Evolutionary conservation across 2,329 filamentous ascomycete genomes (phyloP).

Genomic region (Cadophora malorum): DNA sequence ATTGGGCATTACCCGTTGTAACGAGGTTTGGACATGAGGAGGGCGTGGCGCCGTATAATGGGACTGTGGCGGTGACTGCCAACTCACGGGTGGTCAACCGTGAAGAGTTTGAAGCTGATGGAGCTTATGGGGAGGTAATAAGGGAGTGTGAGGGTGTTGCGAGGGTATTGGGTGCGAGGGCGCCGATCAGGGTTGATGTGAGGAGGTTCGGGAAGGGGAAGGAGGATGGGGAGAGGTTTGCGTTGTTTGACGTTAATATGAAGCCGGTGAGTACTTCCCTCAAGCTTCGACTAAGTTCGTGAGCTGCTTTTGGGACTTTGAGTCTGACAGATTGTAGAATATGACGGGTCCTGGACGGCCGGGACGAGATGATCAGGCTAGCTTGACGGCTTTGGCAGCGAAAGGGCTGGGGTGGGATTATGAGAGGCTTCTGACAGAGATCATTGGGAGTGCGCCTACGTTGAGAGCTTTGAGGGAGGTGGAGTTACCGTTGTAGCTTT

Average conservation of each 20-base stretch:
- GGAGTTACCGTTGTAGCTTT: conserved; percentile 1
- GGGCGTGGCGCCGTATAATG: not conserved
- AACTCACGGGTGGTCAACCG: not conserved
- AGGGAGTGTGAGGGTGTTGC: not conserved
- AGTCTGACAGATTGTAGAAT: not conserved
- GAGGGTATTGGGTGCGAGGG: not conserved
- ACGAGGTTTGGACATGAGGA: not conserved
- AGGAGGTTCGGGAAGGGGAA: not conserved
- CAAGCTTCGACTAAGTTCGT: not conserved
- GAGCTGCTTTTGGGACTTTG: not conserved
- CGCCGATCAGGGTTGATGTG: not conserved
- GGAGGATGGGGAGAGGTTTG: not conserved
- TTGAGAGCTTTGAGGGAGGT: not conserved
- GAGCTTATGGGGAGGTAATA: not conserved
- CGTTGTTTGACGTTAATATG: not conserved
- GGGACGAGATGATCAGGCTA: not conserved
- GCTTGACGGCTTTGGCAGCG: not conserved
- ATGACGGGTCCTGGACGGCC: not conserved
- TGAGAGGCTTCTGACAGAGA: not conserved
- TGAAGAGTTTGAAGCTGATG: not conserved
- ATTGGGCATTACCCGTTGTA: not conserved
- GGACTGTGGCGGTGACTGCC: not conserved
- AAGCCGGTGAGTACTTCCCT: not conserved
- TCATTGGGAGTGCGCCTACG: not conserved
- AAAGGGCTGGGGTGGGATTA: not conserved